Evolutionary conservation across 1,284 basidiomycete species (phyloP), one percentile per base, ranked within the genome.

Genomic region (Moniliella sp.): DNA sequence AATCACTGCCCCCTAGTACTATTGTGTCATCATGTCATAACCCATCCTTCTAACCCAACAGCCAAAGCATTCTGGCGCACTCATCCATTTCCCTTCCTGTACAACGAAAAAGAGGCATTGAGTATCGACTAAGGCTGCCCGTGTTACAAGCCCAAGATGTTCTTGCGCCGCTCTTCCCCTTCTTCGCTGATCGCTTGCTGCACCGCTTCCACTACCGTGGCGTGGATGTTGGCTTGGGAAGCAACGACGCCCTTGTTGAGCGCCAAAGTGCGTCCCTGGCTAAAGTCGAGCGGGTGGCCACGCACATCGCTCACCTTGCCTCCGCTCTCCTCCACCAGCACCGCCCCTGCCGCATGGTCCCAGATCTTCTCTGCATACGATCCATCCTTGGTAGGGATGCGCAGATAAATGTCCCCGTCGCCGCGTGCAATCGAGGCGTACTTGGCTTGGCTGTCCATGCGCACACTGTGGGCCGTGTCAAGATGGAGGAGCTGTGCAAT

Each of bases 371-470:
- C 83, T 40, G 66, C 61, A 59, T 86, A 88, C 9, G 72, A 72
- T 11, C 73, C 70, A 10, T n/a, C 74, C 4, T 66, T 62, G 33
- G 76, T 78, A 0, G 91, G 91, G 66, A 93, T 78, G 15, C 88
- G 70, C 32, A 97, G 66, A 62, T 99, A 97, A 21, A 76, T 73
- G 9, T 76, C 75, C 1, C 83, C 83, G 41, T 91, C 81, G 0
- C 84, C 83, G 26, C 86, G 67, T 2, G 76, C 74, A 11, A 94
- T 71, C 49, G 75, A 76, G 18, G 77, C 75, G 53, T 97, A 97
- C 64, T 97, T 97, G 5, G 84, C 84, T 63, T 94, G 88, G 58
- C 78, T 83, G 61, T 97, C 91, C 83, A 97, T 93, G 16, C 82
- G 69, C 12, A 76, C 67, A 26, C 79, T 70, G 12, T 68, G 55